phyloP scores from a whole-genome alignment of 257 asterid genomes.

The Vinca minor region DNA sequence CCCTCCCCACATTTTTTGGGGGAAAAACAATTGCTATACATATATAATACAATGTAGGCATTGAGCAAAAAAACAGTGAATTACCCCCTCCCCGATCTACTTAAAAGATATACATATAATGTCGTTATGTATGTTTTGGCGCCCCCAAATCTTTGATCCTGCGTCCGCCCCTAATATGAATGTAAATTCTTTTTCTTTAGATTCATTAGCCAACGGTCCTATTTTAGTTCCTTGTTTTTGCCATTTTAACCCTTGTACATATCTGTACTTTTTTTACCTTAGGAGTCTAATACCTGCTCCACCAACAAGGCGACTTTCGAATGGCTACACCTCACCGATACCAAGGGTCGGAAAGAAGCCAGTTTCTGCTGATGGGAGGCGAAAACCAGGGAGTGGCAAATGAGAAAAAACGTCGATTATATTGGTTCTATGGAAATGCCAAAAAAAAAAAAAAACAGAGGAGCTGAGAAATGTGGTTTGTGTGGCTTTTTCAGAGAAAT shows the following conservation, averaged over 20 bases:
- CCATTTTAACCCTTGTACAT: not conserved
- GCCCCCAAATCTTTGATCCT: too few species aligned
- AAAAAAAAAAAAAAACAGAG: not conserved
- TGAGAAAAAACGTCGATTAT: constrained; percentile 23
- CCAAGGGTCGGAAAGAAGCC: constrained; percentile 35
- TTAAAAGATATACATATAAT: too few species aligned
- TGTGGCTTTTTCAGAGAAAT: constrained; percentile 6
- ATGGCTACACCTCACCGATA: constrained; percentile 29
- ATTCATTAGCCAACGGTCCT: not conserved
- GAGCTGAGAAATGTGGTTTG: constrained; percentile 8
- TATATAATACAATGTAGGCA: too few species aligned
- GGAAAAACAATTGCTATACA: too few species aligned
- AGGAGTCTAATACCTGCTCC: constrained; percentile 73
- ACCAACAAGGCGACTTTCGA: constrained; percentile 39
- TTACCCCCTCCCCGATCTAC: too few species aligned
- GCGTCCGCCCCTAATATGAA: too few species aligned
- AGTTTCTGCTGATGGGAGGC: constrained; percentile 35
- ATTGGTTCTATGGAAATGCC: constrained; percentile 3
- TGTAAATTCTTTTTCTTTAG: not conserved
- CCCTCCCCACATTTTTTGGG: too few species aligned
- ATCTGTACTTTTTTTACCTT: not conserved
- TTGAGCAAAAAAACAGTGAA: too few species aligned
- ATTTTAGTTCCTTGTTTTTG: not conserved
- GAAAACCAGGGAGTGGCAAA: constrained; percentile 45
- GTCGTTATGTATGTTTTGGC: too few species aligned